These are phyloP conservation scores for Gracilaria caudata DNA, from an alignment of 23 red algal genomes.

Conservation along the genomic window DNA sequence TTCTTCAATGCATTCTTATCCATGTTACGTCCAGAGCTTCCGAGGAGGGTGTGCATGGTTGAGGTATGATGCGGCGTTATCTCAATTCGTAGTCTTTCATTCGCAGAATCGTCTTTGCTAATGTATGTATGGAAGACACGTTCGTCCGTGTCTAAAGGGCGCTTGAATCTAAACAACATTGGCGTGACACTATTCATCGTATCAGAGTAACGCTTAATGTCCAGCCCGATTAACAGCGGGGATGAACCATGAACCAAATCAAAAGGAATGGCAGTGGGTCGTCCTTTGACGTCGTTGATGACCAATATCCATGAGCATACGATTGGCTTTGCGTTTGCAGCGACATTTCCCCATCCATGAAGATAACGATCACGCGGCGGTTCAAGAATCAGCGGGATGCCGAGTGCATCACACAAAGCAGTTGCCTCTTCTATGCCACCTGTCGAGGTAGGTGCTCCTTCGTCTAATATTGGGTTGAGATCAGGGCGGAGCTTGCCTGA, in stretches of 20 bases:
- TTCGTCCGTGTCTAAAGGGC: background rate
- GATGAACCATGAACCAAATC: constrained; percentile 34
- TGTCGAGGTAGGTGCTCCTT: constrained; percentile 36
- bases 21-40: background rate
- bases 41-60: background rate
- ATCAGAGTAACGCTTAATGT: constrained; percentile 36
- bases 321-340: constrained; percentile 16
- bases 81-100: constrained; percentile 34
- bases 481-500: constrained; percentile 18
- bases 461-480: constrained; percentile 28
- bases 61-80: constrained; percentile 4
- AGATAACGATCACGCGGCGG: background rate
- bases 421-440: constrained; percentile 35
- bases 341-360: constrained; percentile 15
- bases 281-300: background rate
- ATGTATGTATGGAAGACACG: constrained; percentile 37
- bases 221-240: constrained; percentile 24
- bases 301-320: constrained; percentile 22
- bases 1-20: too few species aligned
- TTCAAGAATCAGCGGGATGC: background rate
- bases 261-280: constrained; percentile 13
- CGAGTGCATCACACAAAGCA: constrained; percentile 14
- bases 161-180: background rate
- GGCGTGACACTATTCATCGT: constrained; percentile 37
- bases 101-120: background rate